These are phyloP conservation scores for Fusarium siculi DNA, from an alignment of 2,329 filamentous ascomycete genomes.

Conservation along the genomic window DNA sequence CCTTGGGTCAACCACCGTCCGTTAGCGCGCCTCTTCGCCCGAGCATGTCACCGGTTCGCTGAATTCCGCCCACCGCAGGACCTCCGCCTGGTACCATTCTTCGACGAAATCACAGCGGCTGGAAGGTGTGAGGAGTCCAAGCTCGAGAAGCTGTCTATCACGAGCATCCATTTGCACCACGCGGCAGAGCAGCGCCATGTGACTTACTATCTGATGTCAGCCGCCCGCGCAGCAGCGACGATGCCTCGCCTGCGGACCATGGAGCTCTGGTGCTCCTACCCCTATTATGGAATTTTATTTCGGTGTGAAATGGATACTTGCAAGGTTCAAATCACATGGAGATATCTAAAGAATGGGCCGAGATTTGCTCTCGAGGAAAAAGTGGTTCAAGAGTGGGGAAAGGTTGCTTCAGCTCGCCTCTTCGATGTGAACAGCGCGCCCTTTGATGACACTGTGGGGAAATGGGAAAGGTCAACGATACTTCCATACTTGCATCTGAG, in stretches of 20 bases:
- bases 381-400: not conserved
- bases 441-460: accelerated
- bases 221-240: not conserved
- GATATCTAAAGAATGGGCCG: not conserved
- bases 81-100: not conserved
- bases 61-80: not conserved
- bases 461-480: not conserved
- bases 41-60: constrained; percentile 9
- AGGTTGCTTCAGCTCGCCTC: not conserved
- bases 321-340: constrained; percentile 12
- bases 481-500: not conserved
- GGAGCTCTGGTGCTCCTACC: constrained; percentile 11
- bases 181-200: not conserved
- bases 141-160: constrained; percentile 1
- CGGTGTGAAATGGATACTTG: constrained; percentile 4
- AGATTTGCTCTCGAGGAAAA: not conserved
- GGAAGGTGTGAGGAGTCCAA: not conserved
- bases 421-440: not conserved
- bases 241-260: constrained; percentile 10
- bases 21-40: not conserved
- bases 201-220: not conserved
- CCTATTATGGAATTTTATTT: constrained; percentile 6
- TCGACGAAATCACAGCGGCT: not conserved
- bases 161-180: no score
- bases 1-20: no score